Evolutionary conservation across 805 yeast species (phyloP).

Genomic region (Wickerhamiella australiensis): DNA sequence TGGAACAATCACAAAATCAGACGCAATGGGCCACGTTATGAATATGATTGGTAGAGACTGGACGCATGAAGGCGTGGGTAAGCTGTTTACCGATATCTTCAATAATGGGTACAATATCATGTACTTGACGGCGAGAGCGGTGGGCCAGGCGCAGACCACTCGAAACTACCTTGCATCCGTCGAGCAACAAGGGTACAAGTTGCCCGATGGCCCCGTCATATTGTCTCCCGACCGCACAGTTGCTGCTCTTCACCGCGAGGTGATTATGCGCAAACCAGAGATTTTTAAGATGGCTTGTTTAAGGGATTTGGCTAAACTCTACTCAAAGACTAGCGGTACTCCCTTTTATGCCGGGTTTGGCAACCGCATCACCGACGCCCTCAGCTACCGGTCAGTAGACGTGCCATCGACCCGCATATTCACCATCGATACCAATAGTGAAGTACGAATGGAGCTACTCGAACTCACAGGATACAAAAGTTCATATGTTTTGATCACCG

Average conservation of each 20-base stretch:
- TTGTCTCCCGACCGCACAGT: slow-evolving; percentile 91
- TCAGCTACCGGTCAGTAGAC: slow-evolving; percentile 84
- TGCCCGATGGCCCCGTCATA: slow-evolving; percentile 89
- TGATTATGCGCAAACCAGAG: slow-evolving; percentile 88
- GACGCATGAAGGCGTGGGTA: slow-evolving; percentile 96
- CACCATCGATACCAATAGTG: slow-evolving; percentile 92
- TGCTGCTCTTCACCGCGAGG: slow-evolving; percentile 87
- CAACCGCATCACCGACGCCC: slow-evolving; percentile 89
- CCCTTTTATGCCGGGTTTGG: slow-evolving; percentile 98
- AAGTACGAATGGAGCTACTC: slow-evolving; percentile 90
- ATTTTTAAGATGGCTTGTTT: slow-evolving; percentile 98
- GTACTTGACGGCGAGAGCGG: slow-evolving; percentile 89
- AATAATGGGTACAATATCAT: slow-evolving; percentile 84
- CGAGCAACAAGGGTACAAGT: slow-evolving; percentile 63
- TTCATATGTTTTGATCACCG: slow-evolving; percentile 79
- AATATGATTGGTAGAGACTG: slow-evolving; percentile 92
- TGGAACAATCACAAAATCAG: slow-evolving; percentile 95
- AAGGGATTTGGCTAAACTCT: slow-evolving; percentile 68
- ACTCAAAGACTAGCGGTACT: slow-evolving; percentile 41
- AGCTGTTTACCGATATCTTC: slow-evolving; percentile 73
- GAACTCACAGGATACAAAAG: slow-evolving; percentile 89
- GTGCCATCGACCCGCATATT: slow-evolving; percentile 90
- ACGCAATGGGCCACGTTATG: slow-evolving; percentile 91
- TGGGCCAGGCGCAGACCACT: slow-evolving; percentile 89
- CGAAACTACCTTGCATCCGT: slow-evolving; percentile 70